phyloP scores from a whole-genome alignment of 2,329 filamentous ascomycete genomes.

The Parascedosporium putredinis region DNA sequence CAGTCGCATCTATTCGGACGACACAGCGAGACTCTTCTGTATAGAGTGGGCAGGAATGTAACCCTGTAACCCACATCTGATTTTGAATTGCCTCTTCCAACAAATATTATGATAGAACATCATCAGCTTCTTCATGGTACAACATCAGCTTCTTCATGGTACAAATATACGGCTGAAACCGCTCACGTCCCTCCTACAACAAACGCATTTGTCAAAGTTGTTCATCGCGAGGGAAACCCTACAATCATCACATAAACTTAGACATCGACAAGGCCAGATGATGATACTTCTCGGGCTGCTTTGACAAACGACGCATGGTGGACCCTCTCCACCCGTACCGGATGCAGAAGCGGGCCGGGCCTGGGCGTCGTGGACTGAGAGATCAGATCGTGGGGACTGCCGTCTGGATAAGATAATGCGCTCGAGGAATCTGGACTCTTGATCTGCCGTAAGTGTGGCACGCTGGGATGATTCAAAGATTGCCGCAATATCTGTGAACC shows the following conservation, averaged over 20 bases:
- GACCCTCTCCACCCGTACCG: constrained; percentile 59
- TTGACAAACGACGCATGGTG: constrained; percentile 91
- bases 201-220: constrained; percentile 94
- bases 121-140: no score
- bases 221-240: constrained; percentile 89
- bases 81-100: no score
- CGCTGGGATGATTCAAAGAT: constrained; percentile 7
- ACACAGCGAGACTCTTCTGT: constrained; percentile 60
- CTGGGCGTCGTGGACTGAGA: constrained; percentile 18
- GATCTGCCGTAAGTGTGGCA: constrained; percentile 40
- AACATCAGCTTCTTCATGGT: constrained; percentile 36
- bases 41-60: constrained; percentile 94
- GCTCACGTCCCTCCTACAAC: constrained; percentile 76
- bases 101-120: no score
- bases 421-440: constrained; percentile 51
- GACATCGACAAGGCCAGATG: constrained; percentile 91
- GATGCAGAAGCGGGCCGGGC: constrained; percentile 63
- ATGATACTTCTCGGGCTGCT: constrained; percentile 76
- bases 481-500: neutral
- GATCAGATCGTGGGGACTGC: no score
- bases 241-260: constrained; percentile 92
- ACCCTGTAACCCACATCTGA: no score
- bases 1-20: constrained; percentile 25
- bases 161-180: constrained; percentile 91
- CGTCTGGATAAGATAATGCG: constrained; percentile 47